Evolutionary conservation across 163 green algal genomes (phyloP).

Genomic region (Picocystis sp.): DNA sequence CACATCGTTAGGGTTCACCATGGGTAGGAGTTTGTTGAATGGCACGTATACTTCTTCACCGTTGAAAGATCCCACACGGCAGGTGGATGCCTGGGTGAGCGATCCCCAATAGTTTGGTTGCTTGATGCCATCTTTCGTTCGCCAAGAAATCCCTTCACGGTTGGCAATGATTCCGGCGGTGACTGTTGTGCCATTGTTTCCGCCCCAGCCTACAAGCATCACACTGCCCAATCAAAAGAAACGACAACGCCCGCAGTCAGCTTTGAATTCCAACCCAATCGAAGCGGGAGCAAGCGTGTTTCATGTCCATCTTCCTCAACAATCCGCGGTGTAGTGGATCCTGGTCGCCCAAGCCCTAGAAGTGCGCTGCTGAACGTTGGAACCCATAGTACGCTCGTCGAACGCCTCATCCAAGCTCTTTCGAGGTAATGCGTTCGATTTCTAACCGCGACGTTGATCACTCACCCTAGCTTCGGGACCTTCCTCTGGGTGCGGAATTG

Average conservation of each 20-base stretch:
- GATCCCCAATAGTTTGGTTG: constrained; percentile 94
- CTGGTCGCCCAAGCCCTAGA: constrained; percentile 1
- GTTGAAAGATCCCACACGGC: constrained; percentile 81
- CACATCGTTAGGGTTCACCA: constrained; percentile 93
- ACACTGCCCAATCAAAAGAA: constrained; percentile 44
- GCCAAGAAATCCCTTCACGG: constrained; percentile 81
- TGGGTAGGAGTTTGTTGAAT: constrained; percentile 74
- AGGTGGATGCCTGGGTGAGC: constrained; percentile 86
- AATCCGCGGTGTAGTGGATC: neutral
- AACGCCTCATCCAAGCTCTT: neutral
- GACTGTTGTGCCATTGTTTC: constrained; percentile 96
- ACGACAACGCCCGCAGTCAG: constrained; percentile 2
- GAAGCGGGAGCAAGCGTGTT: neutral
- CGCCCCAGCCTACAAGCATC: constrained; percentile 94
- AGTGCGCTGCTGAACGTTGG: neutral
- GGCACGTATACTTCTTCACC: constrained; percentile 74
- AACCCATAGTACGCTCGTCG: neutral
- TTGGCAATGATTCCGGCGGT: constrained; percentile 89
- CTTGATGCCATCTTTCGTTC: constrained; percentile 89
- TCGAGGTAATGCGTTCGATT: neutral
- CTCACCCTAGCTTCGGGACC: constrained; percentile 91
- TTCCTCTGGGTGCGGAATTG: constrained; percentile 64
- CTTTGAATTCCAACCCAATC: neutral
- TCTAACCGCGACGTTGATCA: neutral
- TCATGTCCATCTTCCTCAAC: no score